Evolutionary conservation across 73 alveolate genomes (phyloP).

Genomic region (Paramecium octaurelia): DNA sequence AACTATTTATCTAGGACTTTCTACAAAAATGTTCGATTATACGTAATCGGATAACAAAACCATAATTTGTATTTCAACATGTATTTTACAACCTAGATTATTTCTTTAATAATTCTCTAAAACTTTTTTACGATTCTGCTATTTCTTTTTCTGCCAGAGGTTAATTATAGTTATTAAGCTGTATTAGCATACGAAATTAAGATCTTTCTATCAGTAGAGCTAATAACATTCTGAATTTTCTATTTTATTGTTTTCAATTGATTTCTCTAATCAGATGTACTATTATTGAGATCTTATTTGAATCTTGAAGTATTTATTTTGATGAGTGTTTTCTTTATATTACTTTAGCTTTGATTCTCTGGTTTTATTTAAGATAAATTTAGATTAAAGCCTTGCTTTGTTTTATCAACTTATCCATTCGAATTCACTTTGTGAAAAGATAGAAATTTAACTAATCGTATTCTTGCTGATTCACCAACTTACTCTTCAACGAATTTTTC

Average conservation of each 20-base stretch:
- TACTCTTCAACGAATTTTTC: background rate
- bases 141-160: background rate
- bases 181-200: background rate
- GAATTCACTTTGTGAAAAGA: background rate
- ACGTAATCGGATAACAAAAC: background rate
- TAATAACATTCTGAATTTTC: background rate
- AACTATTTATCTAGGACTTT: background rate
- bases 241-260: background rate
- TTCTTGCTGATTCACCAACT: conserved; percentile 1
- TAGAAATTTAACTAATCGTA: background rate
- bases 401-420: background rate
- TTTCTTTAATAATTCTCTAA: background rate
- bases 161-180: background rate
- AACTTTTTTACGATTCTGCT: background rate
- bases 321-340: background rate
- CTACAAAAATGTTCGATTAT: background rate
- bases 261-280: background rate
- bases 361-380: background rate
- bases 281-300: background rate
- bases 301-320: background rate
- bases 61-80: background rate
- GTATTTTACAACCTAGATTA: background rate
- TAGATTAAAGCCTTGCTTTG: background rate
- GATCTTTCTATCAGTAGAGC: background rate
- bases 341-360: background rate